These are phyloP conservation scores for Escovopsis sp. DNA, from an alignment of 2,329 filamentous ascomycete species.

Conservation along the genomic window DNA sequence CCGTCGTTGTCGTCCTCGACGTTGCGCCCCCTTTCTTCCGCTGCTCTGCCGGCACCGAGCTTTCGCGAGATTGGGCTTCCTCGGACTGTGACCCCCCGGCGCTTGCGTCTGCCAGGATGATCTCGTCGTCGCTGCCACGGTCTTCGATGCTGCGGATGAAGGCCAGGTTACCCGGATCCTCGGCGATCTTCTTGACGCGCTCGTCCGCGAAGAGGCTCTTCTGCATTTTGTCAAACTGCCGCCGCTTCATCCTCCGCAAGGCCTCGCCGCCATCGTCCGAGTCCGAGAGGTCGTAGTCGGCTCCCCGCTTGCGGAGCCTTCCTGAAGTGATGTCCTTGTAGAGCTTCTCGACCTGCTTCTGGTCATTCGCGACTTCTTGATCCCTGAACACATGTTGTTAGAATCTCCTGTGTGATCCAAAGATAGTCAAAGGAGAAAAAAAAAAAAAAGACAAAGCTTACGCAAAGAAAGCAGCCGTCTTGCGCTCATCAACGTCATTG, in stretches of 20 bases:
- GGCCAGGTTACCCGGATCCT: slow-evolving; percentile 76
- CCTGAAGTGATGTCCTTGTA: slow-evolving; percentile 89
- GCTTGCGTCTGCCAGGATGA: slow-evolving; percentile 47
- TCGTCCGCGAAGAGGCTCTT: slow-evolving; percentile 80
- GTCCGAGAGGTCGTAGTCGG: slow-evolving; percentile 76
- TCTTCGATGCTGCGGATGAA: slow-evolving; percentile 88
- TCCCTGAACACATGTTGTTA: slow-evolving; percentile 37
- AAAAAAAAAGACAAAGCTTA: slow-evolving; percentile 35
- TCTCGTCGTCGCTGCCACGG: slow-evolving; percentile 58
- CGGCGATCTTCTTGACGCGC: slow-evolving; percentile 77
- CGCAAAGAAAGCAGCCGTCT: slow-evolving; percentile 79
- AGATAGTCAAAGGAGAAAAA: neutral
- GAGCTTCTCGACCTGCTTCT: slow-evolving; percentile 78
- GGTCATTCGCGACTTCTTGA: slow-evolving; percentile 64
- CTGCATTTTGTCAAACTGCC: slow-evolving; percentile 83
- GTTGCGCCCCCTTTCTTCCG: slow-evolving; percentile 22
- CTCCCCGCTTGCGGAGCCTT: slow-evolving; percentile 67
- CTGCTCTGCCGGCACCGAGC: slow-evolving; percentile 11
- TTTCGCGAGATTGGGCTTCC: slow-evolving; percentile 20
- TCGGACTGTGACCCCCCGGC: slow-evolving; percentile 18
- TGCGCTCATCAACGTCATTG: slow-evolving; percentile 63
- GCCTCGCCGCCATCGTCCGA: slow-evolving; percentile 78
- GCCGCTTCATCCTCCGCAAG: slow-evolving; percentile 64
- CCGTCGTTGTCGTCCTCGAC: slow-evolving; percentile 23
- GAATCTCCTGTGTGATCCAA: neutral